phyloP scores from a whole-genome alignment of 1,139 yeast species.

The Debaryomyces singareniensis region DNA sequence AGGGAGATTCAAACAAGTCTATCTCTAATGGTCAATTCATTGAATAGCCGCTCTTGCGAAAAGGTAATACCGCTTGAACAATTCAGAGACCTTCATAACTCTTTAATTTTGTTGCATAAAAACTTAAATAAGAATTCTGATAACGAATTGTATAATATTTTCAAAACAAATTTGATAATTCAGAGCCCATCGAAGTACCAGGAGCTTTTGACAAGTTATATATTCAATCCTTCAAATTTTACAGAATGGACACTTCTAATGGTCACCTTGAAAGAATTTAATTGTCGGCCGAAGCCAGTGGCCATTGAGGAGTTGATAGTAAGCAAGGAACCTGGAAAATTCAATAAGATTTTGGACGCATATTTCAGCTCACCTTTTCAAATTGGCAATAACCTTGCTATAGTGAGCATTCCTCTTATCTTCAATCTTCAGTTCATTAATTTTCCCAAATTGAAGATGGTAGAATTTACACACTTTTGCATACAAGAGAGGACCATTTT shows the following conservation, averaged over 20 bases:
- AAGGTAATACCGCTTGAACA: no score
- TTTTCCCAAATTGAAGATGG: slow-evolving; percentile 5
- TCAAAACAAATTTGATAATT: slow-evolving; percentile 37
- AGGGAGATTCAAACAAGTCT: no score
- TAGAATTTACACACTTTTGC: slow-evolving; percentile 8
- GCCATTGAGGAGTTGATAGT: neutral
- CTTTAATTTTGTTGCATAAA: slow-evolving; percentile 41
- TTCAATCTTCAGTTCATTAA: slow-evolving; percentile 27
- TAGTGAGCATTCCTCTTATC: slow-evolving; percentile 39
- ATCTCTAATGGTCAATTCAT: neutral
- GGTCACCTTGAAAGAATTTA: neutral
- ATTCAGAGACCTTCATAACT: slow-evolving; percentile 36
- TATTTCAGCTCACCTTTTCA: slow-evolving; percentile 25
- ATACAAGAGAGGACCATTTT: slow-evolving; percentile 8
- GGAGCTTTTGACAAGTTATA: neutral
- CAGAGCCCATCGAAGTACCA: slow-evolving; percentile 41
- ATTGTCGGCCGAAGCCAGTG: neutral
- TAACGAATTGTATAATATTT: slow-evolving; percentile 23
- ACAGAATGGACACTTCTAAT: neutral
- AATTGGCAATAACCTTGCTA: slow-evolving; percentile 37
- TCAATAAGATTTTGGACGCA: no score
- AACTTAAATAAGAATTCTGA: slow-evolving; percentile 21
- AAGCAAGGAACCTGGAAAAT: neutral
- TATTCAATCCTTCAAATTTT: neutral
- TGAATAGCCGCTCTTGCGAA: slow-evolving; percentile 16